Conservation (phyloP, 169 alveolate genomes). For the Amoebophrya sp. region DNA sequence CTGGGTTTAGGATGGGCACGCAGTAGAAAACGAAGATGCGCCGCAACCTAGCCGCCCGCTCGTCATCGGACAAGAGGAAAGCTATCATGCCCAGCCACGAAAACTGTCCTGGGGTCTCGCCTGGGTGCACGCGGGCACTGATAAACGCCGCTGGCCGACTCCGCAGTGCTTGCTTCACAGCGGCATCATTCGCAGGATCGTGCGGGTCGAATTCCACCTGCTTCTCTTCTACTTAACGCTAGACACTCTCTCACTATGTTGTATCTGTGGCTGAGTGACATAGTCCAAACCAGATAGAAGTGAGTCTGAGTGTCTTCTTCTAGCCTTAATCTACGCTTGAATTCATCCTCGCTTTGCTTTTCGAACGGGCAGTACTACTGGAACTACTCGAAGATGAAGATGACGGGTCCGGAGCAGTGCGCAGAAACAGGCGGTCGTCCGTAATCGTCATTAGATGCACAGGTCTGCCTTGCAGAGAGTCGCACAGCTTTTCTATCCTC, state of each 20-base stretch:
- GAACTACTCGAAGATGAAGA: no score
- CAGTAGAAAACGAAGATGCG: conserved; percentile 64
- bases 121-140: conserved; percentile 68
- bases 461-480: background rate
- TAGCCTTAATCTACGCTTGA: no score
- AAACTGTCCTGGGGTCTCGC: conserved; percentile 60
- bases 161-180: background rate
- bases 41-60: conserved; percentile 52
- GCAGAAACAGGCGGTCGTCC: conserved; percentile 16
- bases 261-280: no score
- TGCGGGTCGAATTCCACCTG: conserved; percentile 22
- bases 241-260: no score
- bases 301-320: no score
- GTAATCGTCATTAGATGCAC: background rate
- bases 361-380: no score
- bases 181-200: background rate
- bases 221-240: no score
- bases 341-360: no score
- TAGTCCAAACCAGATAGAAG: no score
- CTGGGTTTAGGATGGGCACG: conserved; percentile 75
- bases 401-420: no score
- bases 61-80: conserved; percentile 50
- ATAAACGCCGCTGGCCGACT: conserved; percentile 34
- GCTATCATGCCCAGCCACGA: conserved; percentile 57
- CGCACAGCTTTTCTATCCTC: background rate